Evolutionary conservation across 2,329 filamentous ascomycete genomes (phyloP), one percentile per base, ranked within the genome.

Genomic region (Colletotrichum liriopes): DNA sequence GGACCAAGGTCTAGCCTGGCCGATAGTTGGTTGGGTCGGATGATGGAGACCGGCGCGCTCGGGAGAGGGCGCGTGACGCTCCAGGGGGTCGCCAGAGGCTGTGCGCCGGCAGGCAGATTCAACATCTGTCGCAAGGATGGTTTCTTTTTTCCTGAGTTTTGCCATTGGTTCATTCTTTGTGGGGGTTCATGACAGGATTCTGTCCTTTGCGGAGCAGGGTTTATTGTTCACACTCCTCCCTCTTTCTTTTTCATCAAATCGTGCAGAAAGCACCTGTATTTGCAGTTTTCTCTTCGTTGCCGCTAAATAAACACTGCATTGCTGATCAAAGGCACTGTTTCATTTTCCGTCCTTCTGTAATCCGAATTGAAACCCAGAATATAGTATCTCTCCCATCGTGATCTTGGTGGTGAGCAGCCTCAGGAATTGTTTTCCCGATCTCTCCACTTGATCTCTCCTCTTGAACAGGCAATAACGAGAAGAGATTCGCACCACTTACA

Each of bases 1-100:
- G 82, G 82, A 76, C 78, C 43, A 79, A 75, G 72, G 74, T 82
- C 51, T 82, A 75, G 47, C 20, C 12, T 43, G 35, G 11, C 16
- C 8, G 18, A 35, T 12, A 16, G 14, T 23, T 32, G 18, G n/a
- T 14, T 49, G 54, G 20, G 39, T 20, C n/a, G 32, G 18, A 29
- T 11, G n/a, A 26, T 14, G 20, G 12, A 20, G 37, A 49, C 23
- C n/a, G 20, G 49, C 18, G 12, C 35, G 32, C 29, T 23, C 51
- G 29, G 65, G 65, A 68, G 51, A 71, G 58, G 65, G 64, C 51
- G 43, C 35, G 47, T 52, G 14, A 37, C n/a, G 29, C 49, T 29
- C 9, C 5, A 16, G 39, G 64, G 43, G 59, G 58, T 52, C 29
- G 52, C 65, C 26, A 52, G 65, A 69, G 65, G 69, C 39, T 32